These are phyloP conservation scores for Ensete glaucum DNA, from an alignment of 176 grass and related monocot species.

Conservation along the genomic window DNA sequence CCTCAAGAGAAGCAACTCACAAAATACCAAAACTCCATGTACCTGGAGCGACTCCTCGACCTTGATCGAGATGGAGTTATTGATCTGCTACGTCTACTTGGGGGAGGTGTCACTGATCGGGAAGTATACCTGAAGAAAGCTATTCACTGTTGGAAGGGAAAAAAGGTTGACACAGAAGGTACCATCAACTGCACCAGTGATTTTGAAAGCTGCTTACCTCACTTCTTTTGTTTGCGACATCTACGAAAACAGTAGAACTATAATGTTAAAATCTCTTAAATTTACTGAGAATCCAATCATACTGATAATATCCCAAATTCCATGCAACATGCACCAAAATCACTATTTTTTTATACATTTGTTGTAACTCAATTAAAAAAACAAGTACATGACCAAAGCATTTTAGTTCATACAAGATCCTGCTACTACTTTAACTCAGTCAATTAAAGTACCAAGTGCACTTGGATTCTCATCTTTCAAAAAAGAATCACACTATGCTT, in stretches of 20 bases:
- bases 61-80: constrained; percentile 51
- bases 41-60: constrained; percentile 78
- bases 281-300: background rate
- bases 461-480: too few species aligned
- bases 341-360: background rate
- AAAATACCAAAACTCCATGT: constrained; percentile 21
- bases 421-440: too few species aligned
- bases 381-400: too few species aligned
- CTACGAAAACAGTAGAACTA: constrained; percentile 21
- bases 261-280: background rate
- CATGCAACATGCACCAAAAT: background rate
- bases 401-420: too few species aligned
- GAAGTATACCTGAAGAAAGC: constrained; percentile 66
- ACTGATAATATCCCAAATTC: background rate
- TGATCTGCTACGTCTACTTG: constrained; percentile 35
- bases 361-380: too few species aligned
- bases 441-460: too few species aligned
- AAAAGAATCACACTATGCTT: too few species aligned
- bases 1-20: background rate
- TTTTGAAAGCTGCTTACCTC: constrained; percentile 42
- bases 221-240: constrained; percentile 96
- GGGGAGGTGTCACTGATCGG: constrained; percentile 76
- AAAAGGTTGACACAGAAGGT: constrained; percentile 11
- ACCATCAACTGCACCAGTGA: constrained; percentile 3
- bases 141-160: background rate